Evolutionary conservation across 345 rosid species (phyloP), one percentile per base, ranked within the genome.

Genomic region (Eutrema japonicum): DNA sequence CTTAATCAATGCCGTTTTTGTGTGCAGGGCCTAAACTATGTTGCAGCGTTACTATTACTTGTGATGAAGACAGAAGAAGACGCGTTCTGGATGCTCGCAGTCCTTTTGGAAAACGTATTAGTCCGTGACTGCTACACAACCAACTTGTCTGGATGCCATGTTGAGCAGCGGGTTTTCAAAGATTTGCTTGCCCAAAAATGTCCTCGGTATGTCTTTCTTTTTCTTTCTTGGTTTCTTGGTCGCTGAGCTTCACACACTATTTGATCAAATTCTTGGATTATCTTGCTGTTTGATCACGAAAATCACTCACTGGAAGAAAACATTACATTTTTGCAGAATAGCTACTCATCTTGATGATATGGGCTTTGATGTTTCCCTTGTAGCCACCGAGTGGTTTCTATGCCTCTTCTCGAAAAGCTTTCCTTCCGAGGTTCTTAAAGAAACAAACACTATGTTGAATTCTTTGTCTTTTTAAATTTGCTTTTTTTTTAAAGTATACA

Each of bases 41-140:
- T 96, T 64, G 99, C 95, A 9, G 99, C 99, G 1, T 74, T 96
- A 67, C 74, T 96, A 55, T 85, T 96, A 68, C 95, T 96, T 51
- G 99, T 96, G 68, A 92, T 96, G 99, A 96, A 96, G 86, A 96
- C 99, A 1, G 99, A 96, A 81, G 99, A 96, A 84, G 99, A 96
- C 66, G 97, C 92, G 6, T 96, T 96, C 78, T 96, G 99, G 99
- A 96, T 96, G 96, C 85, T 96, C 26, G 95, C 99, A 3, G 99
- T 96, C 46, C 93, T 96, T 60, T 75, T 96, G 68, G 99, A 96
- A 81, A 90, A 96, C 42, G 97, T 96, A 41, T 80, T 96, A 82
- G 99, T 90, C 41, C 94, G 82, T 79, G 98, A 96, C 78, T 96
- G 99, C 78, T 96, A 96, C 71, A 89, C 97, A 36, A 92, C 78